Conservation (phyloP, 176 grass and related monocot genomes). For the Eragrostis curvula region DNA sequence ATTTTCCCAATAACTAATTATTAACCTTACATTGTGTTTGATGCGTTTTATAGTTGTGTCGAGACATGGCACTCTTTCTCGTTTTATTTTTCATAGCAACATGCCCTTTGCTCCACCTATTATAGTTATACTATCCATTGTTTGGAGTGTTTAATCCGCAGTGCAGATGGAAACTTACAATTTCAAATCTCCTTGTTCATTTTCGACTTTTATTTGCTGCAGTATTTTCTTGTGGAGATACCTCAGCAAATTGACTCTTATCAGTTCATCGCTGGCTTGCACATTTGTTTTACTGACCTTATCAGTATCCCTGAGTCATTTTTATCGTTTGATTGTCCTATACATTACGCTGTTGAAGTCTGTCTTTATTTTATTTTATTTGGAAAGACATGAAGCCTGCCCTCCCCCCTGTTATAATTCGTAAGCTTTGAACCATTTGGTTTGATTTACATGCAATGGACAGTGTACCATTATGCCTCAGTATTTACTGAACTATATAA, state of each 20-base stretch:
- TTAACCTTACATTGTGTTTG: neutral
- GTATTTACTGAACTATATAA: conserved; percentile 16
- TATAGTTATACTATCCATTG: neutral
- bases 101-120: neutral
- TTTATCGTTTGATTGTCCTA: neutral
- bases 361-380: neutral
- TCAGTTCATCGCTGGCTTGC: conserved; percentile 14
- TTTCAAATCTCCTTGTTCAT: conserved; percentile 6
- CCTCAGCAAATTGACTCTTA: neutral
- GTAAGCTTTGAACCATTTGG: neutral
- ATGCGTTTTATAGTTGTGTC: neutral
- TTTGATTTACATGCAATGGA: neutral
- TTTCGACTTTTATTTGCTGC: neutral
- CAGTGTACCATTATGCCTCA: neutral
- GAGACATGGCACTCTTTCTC: neutral
- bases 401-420: neutral
- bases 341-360: neutral
- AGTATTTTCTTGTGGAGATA: neutral
- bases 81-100: conserved; percentile 19
- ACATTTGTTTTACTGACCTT: neutral
- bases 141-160: neutral
- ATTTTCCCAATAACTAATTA: neutral
- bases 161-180: neutral
- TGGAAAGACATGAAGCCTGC: neutral
- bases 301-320: neutral